Percentiles rank a stretch among this genome's conserved stretches.
Conservation (phyloP, 192 early-diverging fungal species). For the Mortierella hygrophila region DNA sequence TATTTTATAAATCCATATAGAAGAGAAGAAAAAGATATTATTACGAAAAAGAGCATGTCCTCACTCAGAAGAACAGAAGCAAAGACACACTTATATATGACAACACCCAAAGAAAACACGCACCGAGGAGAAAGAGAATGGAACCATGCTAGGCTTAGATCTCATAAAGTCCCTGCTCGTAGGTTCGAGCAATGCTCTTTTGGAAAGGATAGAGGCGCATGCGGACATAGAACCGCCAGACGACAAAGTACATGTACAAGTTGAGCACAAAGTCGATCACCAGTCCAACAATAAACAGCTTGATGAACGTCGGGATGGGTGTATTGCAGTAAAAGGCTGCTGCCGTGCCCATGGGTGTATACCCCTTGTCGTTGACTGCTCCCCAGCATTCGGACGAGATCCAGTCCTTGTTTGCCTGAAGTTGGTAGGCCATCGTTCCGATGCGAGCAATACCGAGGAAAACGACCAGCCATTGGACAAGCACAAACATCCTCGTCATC, state of each 20-base stretch:
- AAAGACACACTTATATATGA: neutral
- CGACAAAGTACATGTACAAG: constrained; percentile 56
- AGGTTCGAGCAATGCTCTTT: constrained; percentile 26
- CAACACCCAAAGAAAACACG: neutral
- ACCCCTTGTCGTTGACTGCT: constrained; percentile 46
- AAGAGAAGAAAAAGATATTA: no score
- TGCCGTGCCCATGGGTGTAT: constrained; percentile 38
- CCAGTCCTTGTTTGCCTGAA: constrained; percentile 34
- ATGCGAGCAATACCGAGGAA: constrained; percentile 39
- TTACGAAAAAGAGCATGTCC: no score
- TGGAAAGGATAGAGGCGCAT: constrained; percentile 54
- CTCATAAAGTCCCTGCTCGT: constrained; percentile 50
- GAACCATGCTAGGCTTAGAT: neutral
- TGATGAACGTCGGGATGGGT: constrained; percentile 39
- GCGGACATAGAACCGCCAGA: constrained; percentile 52
- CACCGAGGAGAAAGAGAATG: neutral
- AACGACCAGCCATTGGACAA: constrained; percentile 37
- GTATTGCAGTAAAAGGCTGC: constrained; percentile 54
- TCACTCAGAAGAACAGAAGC: no score
- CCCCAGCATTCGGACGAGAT: constrained; percentile 44
- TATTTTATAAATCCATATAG: no score
- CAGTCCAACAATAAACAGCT: constrained; percentile 42
- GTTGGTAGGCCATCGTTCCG: constrained; percentile 51
- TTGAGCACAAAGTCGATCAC: constrained; percentile 49
- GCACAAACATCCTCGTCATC: constrained; percentile 53